Percentiles rank a stretch among this genome's conserved stretches.
These are phyloP conservation scores for Dictyostelium discoideum DNA, from an alignment of 78 protist species.

Conservation along the genomic window DNA sequence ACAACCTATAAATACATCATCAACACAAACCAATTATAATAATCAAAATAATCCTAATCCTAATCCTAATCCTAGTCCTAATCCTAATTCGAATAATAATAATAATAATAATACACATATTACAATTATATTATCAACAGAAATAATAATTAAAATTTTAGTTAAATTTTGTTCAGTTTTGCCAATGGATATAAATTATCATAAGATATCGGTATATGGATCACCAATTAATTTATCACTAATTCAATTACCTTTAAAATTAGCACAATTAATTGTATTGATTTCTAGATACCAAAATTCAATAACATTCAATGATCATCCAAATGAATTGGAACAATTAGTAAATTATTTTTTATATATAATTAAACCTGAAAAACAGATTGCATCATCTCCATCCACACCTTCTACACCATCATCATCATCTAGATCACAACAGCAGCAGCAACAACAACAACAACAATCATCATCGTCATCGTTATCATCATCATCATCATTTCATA, in stretches of 20 bases:
- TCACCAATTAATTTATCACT: not conserved
- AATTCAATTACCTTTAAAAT: conserved; percentile 14
- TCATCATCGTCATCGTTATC: not conserved
- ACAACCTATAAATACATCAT: not conserved
- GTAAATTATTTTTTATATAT: not conserved
- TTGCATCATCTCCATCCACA: not conserved
- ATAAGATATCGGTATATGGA: not conserved
- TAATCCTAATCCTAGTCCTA: not conserved
- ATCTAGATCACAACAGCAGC: not conserved
- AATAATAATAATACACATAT: not conserved
- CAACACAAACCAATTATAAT: not conserved
- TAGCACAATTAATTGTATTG: not conserved
- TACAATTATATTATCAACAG: not conserved
- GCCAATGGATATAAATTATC: conserved; percentile 20
- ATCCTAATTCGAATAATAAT: too few relatives aligned
- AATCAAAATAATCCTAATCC: not conserved
- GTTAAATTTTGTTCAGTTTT: not conserved
- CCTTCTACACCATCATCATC: not conserved
- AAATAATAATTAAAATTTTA: not conserved
- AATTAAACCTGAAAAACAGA: not conserved
- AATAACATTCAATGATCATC: conserved; percentile 12
- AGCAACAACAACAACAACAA: not conserved
- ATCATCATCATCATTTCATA: not conserved
- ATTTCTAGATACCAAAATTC: not conserved
- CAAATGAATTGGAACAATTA: not conserved